phyloP scores from a whole-genome alignment of 495 filamentous ascomycete genomes.

The Chaetomium fimeti region DNA sequence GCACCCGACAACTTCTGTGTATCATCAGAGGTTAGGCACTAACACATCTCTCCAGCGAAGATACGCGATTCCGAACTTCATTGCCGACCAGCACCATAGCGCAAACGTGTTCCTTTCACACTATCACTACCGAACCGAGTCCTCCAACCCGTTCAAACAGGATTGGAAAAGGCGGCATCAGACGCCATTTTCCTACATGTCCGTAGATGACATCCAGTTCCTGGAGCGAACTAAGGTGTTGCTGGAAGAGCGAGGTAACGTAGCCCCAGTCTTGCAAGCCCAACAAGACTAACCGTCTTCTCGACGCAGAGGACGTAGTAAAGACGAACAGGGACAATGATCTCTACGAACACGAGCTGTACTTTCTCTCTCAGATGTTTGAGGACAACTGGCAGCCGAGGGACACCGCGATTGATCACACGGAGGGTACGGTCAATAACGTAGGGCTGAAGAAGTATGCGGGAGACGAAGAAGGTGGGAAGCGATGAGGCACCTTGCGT shows the following conservation, averaged over 20 bases:
- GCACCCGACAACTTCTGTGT: not conserved
- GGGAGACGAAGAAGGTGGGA: not conserved
- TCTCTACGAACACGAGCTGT: slow-evolving; percentile 28
- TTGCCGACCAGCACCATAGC: slow-evolving; percentile 29
- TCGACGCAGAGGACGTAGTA: not conserved
- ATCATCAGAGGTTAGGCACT: not conserved
- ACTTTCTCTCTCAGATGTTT: slow-evolving; percentile 31
- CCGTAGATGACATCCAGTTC: slow-evolving; percentile 21
- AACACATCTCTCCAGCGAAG: slow-evolving; percentile 8
- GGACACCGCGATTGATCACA: not conserved
- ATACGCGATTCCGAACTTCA: slow-evolving; percentile 25
- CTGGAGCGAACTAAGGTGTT: slow-evolving; percentile 17
- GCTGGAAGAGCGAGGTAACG: slow-evolving; percentile 14
- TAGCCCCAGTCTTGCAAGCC: not conserved
- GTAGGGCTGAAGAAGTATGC: slow-evolving; percentile 6
- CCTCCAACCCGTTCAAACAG: slow-evolving; percentile 37
- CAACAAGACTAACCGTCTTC: not conserved
- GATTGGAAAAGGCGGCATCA: slow-evolving; percentile 26
- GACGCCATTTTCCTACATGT: slow-evolving; percentile 17
- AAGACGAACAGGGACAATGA: slow-evolving; percentile 7
- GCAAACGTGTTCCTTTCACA: slow-evolving; percentile 43
- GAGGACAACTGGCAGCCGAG: slow-evolving; percentile 27
- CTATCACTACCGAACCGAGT: slow-evolving; percentile 42
- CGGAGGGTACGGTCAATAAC: slow-evolving; percentile 1
- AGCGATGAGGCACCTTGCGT: not conserved